Percentiles rank a stretch among this genome's conserved stretches.
Evolutionary conservation across 1,139 yeast species (phyloP).

Genomic region (Groenewaldozyma sp.): DNA sequence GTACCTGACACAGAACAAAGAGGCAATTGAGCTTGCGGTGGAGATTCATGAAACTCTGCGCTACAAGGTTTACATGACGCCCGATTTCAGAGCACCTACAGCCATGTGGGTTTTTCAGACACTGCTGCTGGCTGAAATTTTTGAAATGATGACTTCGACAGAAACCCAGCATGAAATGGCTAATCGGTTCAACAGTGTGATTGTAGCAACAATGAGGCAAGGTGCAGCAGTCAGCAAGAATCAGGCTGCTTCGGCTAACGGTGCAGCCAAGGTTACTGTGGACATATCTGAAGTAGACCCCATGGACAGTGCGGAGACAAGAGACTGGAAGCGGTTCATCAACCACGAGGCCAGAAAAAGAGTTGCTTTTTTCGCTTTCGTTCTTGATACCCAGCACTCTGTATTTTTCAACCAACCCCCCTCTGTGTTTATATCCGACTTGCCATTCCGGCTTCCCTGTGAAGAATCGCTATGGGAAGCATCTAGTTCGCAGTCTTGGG

Average conservation of each 20-base stretch:
- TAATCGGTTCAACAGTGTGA: conserved; percentile 20
- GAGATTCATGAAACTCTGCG: conserved; percentile 48
- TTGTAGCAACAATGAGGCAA: conserved; percentile 21
- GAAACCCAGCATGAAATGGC: conserved; percentile 37
- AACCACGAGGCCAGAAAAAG: conserved; percentile 19
- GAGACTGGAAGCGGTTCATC: conserved; percentile 20
- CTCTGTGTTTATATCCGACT: conserved; percentile 20
- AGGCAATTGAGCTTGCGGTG: conserved; percentile 31
- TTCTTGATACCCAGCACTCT: conserved; percentile 21
- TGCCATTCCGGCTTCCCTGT: conserved; percentile 19
- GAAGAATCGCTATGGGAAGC: conserved; percentile 23
- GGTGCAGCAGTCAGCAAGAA: conserved; percentile 14
- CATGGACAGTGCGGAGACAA: not conserved
- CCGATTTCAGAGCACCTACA: conserved; percentile 50
- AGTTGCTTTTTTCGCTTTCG: conserved; percentile 22
- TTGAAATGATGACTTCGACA: conserved; percentile 48
- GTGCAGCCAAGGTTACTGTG: conserved; percentile 4
- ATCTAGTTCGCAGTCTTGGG: conserved; percentile 16
- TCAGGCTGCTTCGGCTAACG: conserved; percentile 3
- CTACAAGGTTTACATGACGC: conserved; percentile 46
- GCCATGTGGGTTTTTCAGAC: conserved; percentile 58
- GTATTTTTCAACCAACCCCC: conserved; percentile 22
- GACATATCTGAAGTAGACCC: not conserved
- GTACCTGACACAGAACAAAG: conserved; percentile 28
- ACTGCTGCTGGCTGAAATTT: conserved; percentile 50